These are phyloP conservation scores for peach (Prunus persica) DNA, from an alignment of 306 rosid species.

Conservation along the genomic window Prunus_persica_NCBIv2 NC_034010.1:3277501-3278000, in stretches of 20 bases:
- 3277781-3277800: not conserved
- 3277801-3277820: not conserved
- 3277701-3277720: not conserved
- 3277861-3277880: not conserved
- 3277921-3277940: too few relatives aligned
- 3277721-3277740: conserved; percentile 9
- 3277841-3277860: not conserved
- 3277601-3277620: not conserved
- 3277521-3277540: too few relatives aligned
- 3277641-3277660: too few relatives aligned
- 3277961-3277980: too few relatives aligned
- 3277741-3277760: not conserved
- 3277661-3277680: not conserved
- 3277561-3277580: not conserved
- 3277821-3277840: not conserved
- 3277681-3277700: not conserved
- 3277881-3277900: too few relatives aligned
- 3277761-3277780: not conserved
- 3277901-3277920: not conserved
- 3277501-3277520: too few relatives aligned
- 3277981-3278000: too few relatives aligned
- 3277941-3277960: too few relatives aligned
- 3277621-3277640: not conserved
- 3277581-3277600: not conserved
- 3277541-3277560: too few relatives aligned